These are phyloP conservation scores for Vanrija sp. DNA, from an alignment of 1,284 basidiomycete genomes.

Conservation along the genomic window DNA sequence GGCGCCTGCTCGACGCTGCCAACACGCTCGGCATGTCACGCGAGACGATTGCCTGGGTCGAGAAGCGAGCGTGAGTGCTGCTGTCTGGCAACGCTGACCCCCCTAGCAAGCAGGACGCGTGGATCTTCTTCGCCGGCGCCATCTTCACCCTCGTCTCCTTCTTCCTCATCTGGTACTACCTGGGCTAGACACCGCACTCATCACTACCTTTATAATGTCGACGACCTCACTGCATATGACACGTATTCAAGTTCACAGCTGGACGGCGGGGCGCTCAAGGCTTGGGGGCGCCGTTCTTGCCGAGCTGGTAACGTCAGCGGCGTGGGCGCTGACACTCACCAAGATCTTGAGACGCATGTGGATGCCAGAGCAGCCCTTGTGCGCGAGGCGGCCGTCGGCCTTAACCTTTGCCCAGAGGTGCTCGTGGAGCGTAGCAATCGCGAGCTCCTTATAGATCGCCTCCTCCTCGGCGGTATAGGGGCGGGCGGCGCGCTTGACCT, in stretches of 20 bases:
- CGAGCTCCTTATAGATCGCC: no score
- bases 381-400: slow-evolving; percentile 9
- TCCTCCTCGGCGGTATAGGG: no score
- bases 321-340: no score
- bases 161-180: slow-evolving; percentile 81
- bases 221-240: slow-evolving; percentile 5
- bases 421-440: no score
- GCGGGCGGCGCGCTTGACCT: no score
- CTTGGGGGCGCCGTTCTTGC: background rate
- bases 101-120: slow-evolving; percentile 81
- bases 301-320: background rate
- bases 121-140: slow-evolving; percentile 79
- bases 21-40: slow-evolving; percentile 88
- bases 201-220: background rate
- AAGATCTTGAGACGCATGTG: no score
- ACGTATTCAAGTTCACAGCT: background rate
- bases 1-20: slow-evolving; percentile 75
- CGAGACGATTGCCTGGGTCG: slow-evolving; percentile 92
- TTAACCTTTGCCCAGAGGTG: no score
- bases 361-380: slow-evolving; percentile 21
- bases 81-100: slow-evolving; percentile 9
- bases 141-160: slow-evolving; percentile 86
- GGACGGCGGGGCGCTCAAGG: background rate
- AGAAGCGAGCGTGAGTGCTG: slow-evolving; percentile 68
- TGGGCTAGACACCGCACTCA: slow-evolving; percentile 58